These are phyloP conservation scores for Irpex sp. DNA, from an alignment of 1,284 basidiomycete species.

Conservation along the genomic window DNA sequence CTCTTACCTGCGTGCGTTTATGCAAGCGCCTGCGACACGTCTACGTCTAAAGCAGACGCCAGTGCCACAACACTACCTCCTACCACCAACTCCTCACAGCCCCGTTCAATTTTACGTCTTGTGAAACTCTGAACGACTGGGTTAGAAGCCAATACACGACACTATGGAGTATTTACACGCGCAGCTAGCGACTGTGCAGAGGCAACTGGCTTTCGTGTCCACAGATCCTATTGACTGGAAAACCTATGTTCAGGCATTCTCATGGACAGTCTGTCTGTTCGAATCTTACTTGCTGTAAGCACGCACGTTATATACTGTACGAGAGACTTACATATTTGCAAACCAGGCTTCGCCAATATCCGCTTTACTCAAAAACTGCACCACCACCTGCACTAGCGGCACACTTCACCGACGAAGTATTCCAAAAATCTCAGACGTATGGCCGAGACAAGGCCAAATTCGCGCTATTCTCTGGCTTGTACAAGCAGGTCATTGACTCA, in stretches of 20 bases:
- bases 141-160: not conserved
- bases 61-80: not conserved
- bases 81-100: not conserved
- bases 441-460: constrained; percentile 92
- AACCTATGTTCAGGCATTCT: constrained; percentile 52
- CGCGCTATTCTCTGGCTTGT: constrained; percentile 69
- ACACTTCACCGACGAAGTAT: constrained; percentile 74
- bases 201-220: constrained; percentile 35
- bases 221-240: constrained; percentile 34
- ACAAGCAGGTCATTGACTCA: constrained; percentile 73
- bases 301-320: not conserved
- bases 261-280: constrained; percentile 78
- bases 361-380: constrained; percentile 73
- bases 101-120: not conserved
- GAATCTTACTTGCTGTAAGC: constrained; percentile 81
- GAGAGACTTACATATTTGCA: not conserved
- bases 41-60: not conserved
- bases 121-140: not conserved
- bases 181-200: constrained; percentile 51
- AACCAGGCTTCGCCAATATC: constrained; percentile 76
- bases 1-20: no score
- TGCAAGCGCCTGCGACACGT: no score
- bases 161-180: constrained; percentile 25
- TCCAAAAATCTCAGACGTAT: constrained; percentile 89
- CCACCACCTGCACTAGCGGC: constrained; percentile 74